phyloP scores from a whole-genome alignment of 2,329 filamentous ascomycete genomes.

The Hypomyces perniciosus region DNA sequence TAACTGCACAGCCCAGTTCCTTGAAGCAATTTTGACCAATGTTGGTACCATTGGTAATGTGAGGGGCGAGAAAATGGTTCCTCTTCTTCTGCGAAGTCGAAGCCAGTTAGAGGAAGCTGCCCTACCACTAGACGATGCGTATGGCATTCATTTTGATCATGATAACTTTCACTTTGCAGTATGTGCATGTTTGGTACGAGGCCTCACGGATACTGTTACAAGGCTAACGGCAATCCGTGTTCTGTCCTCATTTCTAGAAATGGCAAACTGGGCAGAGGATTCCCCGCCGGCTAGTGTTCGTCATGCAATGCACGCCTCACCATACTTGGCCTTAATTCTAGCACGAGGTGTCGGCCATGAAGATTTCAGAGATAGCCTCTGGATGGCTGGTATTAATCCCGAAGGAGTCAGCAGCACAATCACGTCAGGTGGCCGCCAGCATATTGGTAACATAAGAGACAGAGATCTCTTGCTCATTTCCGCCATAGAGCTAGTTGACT shows the following conservation, averaged over 20 bases:
- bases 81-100: conserved; percentile 55
- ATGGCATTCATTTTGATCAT: conserved; percentile 57
- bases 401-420: conserved; percentile 25
- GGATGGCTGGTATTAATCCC: conserved; percentile 51
- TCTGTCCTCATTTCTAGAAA: conserved; percentile 52
- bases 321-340: conserved; percentile 56
- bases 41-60: conserved; percentile 57
- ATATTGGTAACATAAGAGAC: conserved; percentile 46
- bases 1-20: conserved; percentile 59
- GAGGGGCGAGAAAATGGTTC: conserved; percentile 52
- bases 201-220: conserved; percentile 57
- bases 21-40: conserved; percentile 59
- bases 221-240: conserved; percentile 54
- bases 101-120: conserved; percentile 56
- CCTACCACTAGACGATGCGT: conserved; percentile 55
- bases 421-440: conserved; percentile 20
- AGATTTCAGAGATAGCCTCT: conserved; percentile 58
- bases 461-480: conserved; percentile 57
- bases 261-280: conserved; percentile 22
- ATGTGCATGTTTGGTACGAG: conserved; percentile 57
- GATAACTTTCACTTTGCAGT: conserved; percentile 64
- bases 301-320: conserved; percentile 34
- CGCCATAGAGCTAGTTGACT: conserved; percentile 60
- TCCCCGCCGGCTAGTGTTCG: conserved; percentile 1
- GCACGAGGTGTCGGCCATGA: conserved; percentile 50